phyloP scores from a whole-genome alignment of 2,329 filamentous ascomycete genomes.

The Beauveria pseudobassiana region DNA sequence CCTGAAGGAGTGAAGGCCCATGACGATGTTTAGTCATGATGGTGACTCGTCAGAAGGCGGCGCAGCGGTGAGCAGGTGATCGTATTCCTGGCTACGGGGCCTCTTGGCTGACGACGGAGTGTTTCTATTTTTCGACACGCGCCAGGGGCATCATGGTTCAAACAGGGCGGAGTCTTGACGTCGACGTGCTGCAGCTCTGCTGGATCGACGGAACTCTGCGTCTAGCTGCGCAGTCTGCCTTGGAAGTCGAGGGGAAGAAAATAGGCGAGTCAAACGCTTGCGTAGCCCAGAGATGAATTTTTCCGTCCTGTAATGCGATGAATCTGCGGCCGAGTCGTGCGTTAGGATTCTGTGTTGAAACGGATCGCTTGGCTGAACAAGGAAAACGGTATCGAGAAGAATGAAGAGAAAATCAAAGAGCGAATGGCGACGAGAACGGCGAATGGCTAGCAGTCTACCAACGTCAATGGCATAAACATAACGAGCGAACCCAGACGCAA shows the following conservation, averaged over 20 bases:
- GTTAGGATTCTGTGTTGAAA: background rate
- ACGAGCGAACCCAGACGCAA: conserved; percentile 14
- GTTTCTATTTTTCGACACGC: conserved; percentile 15
- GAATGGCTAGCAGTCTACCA: background rate
- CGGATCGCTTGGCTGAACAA: background rate
- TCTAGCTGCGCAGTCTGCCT: background rate
- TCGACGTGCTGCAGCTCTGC: conserved; percentile 1
- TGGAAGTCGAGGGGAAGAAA: background rate
- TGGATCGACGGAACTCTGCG: background rate
- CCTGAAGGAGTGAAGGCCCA: conserved; percentile 32
- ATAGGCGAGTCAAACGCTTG: background rate
- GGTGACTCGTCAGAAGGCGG: conserved; percentile 18
- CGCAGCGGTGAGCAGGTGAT: conserved; percentile 11
- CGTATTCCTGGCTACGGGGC: conserved; percentile 16
- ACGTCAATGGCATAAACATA: conserved; percentile 20
- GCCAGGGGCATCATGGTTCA: conserved; percentile 13
- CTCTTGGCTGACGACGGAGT: conserved; percentile 14
- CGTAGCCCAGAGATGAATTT: background rate
- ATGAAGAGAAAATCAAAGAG: conserved; percentile 8
- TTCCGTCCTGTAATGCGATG: background rate
- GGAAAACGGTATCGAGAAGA: background rate
- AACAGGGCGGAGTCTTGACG: conserved; percentile 9
- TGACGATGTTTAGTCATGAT: conserved; percentile 28
- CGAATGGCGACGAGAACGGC: conserved; percentile 5
- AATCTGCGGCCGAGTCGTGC: background rate